Evolutionary conservation across 768 basidiomycete species (phyloP).

Genomic region (Amanita pseudoporphyria): DNA sequence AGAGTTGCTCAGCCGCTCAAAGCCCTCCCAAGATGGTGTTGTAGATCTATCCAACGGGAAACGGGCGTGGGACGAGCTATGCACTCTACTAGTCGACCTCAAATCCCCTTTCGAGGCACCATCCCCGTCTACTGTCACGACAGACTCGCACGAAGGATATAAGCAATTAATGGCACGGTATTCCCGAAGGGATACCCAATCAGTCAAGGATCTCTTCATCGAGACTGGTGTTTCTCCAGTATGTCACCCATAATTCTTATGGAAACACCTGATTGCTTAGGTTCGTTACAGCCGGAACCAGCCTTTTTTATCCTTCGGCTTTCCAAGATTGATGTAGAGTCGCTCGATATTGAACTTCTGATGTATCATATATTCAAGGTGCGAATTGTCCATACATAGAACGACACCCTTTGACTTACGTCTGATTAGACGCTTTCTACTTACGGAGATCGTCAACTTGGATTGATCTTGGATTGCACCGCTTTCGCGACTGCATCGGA

Average conservation of each 20-base stretch:
- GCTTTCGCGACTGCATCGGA: constrained; percentile 67
- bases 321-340: constrained; percentile 68
- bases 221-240: constrained; percentile 41
- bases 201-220: constrained; percentile 60
- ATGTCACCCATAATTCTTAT: constrained; percentile 9
- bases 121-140: constrained; percentile 37
- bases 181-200: constrained; percentile 45
- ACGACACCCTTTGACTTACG: background rate
- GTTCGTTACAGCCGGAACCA: constrained; percentile 27
- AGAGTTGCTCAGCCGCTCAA: constrained; percentile 67
- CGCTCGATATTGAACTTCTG: constrained; percentile 67
- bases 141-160: constrained; percentile 52
- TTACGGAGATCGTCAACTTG: constrained; percentile 44
- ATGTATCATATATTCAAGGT: constrained; percentile 76
- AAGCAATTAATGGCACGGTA: constrained; percentile 59
- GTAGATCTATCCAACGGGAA: constrained; percentile 53
- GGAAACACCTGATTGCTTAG: background rate
- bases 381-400: background rate
- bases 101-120: constrained; percentile 63
- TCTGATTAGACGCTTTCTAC: constrained; percentile 42
- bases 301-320: constrained; percentile 56
- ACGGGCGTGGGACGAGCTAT: constrained; percentile 77
- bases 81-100: constrained; percentile 71
- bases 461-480: constrained; percentile 78
- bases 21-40: constrained; percentile 47